Base-by-base conservation (phyloP, 1,284 basidiomycete species). In the Tilletia indica region DNA sequence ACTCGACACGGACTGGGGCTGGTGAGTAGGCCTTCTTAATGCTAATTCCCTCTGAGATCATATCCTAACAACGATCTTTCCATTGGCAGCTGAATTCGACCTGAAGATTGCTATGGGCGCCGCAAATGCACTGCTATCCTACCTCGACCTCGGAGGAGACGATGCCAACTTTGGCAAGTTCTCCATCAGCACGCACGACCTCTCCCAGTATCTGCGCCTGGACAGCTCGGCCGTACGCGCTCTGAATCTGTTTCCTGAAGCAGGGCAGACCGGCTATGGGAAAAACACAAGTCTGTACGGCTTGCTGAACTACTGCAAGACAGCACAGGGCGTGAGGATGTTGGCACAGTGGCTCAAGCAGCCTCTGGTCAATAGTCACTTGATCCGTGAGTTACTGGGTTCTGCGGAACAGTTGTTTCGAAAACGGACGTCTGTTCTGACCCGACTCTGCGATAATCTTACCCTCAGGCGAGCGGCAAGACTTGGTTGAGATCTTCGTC, bases 341-440 rank as follows among this genome's bases (percentile, higher is more conserved):
- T 87, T 99, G 1, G 92, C 90, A 0, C 91, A 91, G 72, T 99
- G 96, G 96, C 87, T 99, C 70, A 98, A 97, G 85, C 97, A 99
- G 85, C 97, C 97, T 1, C 86, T 99, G 38, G 90, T 98, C 54
- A 97, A 97, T 83, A 86, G 93, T 25, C 94, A 98, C 78, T 92
- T 95, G 80, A 99, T 99, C 76, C 86, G 93, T 92, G 75, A 77
- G 92, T 88, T 45, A 42, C n/a, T 21, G 68, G 31, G 42, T 16
- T 58, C 8, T 34, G 68, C 6, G 51, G n/a, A 51, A 54, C 36
- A 31, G 11, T 42, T 31, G 63, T 45, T 0, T 69, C 39, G 19
- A 31, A 56, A 38, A 19, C 21, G 0, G 34, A 1, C 8, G 9
- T 5, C n/a, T 31, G 42, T 54, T 25, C 25, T 51, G 66, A 11